Evolutionary conservation across 768 basidiomycete species (phyloP), one percentile per base, ranked within the genome.

Genomic region (Lactarius deliciosus): DNA sequence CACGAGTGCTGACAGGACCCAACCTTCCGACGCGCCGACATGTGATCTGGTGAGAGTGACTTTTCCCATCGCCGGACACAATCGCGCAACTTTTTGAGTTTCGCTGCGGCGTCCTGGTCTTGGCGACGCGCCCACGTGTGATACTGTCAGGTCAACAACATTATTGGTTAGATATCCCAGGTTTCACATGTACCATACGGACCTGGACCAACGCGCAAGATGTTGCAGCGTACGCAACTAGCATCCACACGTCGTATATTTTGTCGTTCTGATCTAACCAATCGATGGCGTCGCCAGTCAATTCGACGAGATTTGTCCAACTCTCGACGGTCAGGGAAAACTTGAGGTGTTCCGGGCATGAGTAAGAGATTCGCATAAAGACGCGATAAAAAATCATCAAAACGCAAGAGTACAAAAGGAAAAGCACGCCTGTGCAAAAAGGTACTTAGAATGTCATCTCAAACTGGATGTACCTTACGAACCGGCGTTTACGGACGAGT

Each of bases 321-420:
- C 87, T 84, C 72, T 89, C 88, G 32, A 94, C 83, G 2, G 88
- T 91, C 69, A 96, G 78, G 45, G 85, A 83, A 72, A 96, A 94
- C 74, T 91, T 95, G 73, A 96, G 84, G 73, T 97, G 94, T 13
- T 85, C 85, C 10, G 96, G 95, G 74, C 92, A 91, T 22, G 87
- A 83, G 79, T 97, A 98, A 65, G 92, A 94, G 77, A 98, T 94
- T 60, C 96, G 86, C 93, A 98, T 96, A 80, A 98, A 98, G 38
- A 97, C 94, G 59, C 96, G 90, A 88, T 94, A 97, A 78, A 97
- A 96, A 76, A 98, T 91, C 87, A 98, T 97, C 71, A 88, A 89
- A 54, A 98, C 88, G 73, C 92, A 94, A 36, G 91, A 85, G 75
- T 92, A 95, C 47, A 94, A 81, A 61, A 98, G 77, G 76, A 97